Percentiles rank a stretch among this genome's conserved stretches.
Conservation (phyloP, 2,329 filamentous ascomycete genomes). For the Fusarium sp. region DNA sequence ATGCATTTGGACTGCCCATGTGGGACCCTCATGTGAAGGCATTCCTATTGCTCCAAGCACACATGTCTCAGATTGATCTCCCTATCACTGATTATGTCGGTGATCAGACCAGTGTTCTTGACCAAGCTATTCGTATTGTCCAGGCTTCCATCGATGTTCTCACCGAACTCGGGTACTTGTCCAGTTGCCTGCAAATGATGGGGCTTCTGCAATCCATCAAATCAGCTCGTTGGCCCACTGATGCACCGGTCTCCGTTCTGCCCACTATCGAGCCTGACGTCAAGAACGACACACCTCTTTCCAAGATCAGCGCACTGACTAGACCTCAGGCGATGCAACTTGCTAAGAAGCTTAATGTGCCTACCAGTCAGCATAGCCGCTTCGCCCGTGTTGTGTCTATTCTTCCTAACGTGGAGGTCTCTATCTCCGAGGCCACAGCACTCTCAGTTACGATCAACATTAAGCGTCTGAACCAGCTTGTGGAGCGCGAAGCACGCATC, state of each 20-base stretch:
- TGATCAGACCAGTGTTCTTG: slow-evolving; percentile 88
- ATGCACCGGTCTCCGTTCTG: slow-evolving; percentile 82
- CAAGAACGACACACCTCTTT: slow-evolving; percentile 59
- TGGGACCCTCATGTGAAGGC: slow-evolving; percentile 99
- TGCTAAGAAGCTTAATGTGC: slow-evolving; percentile 65
- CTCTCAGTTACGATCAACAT: slow-evolving; percentile 73
- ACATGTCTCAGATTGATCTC: slow-evolving; percentile 92
- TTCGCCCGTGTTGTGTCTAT: slow-evolving; percentile 71
- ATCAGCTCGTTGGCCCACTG: slow-evolving; percentile 88
- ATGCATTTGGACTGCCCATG: slow-evolving; percentile 81
- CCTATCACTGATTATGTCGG: slow-evolving; percentile 98
- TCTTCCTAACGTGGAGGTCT: slow-evolving; percentile 77
- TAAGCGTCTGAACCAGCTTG: slow-evolving; percentile 74
- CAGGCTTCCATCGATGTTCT: slow-evolving; percentile 95
- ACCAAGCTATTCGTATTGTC: slow-evolving; percentile 96
- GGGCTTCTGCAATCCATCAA: slow-evolving; percentile 91
- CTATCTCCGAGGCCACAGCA: slow-evolving; percentile 71
- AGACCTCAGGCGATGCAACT: slow-evolving; percentile 57
- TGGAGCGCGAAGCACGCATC: slow-evolving; percentile 77
- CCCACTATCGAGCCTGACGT: slow-evolving; percentile 72
- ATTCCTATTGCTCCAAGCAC: slow-evolving; percentile 91
- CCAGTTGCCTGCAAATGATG: slow-evolving; percentile 85
- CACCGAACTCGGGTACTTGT: slow-evolving; percentile 86
- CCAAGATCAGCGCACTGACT: slow-evolving; percentile 57
- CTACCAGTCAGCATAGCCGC: slow-evolving; percentile 56